Percentiles rank a stretch among this genome's conserved stretches.
phyloP scores from a whole-genome alignment of 306 rosid genomes.

The Hippophae tibetana region DNA sequence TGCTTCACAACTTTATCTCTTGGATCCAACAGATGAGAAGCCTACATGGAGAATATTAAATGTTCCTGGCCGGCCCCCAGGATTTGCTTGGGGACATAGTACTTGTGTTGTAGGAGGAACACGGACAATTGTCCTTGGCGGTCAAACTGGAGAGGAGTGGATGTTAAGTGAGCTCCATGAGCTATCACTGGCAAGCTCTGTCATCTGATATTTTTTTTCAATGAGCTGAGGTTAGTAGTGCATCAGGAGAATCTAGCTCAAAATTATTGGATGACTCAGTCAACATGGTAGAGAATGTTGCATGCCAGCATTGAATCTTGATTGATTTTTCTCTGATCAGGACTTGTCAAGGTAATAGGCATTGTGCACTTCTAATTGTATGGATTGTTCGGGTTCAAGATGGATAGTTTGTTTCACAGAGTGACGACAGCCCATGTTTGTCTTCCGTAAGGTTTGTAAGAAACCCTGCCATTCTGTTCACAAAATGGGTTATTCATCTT shows the following conservation, averaged over 20 bases:
- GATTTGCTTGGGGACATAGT: slow-evolving; percentile 99
- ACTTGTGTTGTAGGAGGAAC: slow-evolving; percentile 99
- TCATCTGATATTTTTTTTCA: slow-evolving; percentile 36
- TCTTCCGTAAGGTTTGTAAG: slow-evolving; percentile 61
- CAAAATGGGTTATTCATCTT: slow-evolving; percentile 57
- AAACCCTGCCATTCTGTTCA: slow-evolving; percentile 43
- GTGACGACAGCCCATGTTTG: slow-evolving; percentile 44
- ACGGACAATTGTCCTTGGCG: slow-evolving; percentile 91
- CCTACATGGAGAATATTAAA: slow-evolving; percentile 97
- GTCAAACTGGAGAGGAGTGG: slow-evolving; percentile 99
- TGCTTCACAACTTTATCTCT: slow-evolving; percentile 88
- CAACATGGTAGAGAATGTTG: slow-evolving; percentile 32
- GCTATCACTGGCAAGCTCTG: slow-evolving; percentile 83
- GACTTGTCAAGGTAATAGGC: slow-evolving; percentile 13
- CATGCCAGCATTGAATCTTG: slow-evolving; percentile 15
- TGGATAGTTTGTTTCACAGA: slow-evolving; percentile 30
- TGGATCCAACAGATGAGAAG: slow-evolving; percentile 93
- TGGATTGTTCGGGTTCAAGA: slow-evolving; percentile 50
- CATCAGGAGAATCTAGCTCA: slow-evolving; percentile 21
- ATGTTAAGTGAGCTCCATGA: slow-evolving; percentile 95
- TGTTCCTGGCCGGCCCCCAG: slow-evolving; percentile 88
- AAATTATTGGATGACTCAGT: slow-evolving; percentile 26
- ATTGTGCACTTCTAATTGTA: slow-evolving; percentile 35
- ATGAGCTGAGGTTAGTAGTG: slow-evolving; percentile 25
- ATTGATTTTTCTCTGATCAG: slow-evolving; percentile 23